Base-by-base conservation (phyloP, 2,329 filamentous ascomycete species). In the Penicillium sp. region DNA sequence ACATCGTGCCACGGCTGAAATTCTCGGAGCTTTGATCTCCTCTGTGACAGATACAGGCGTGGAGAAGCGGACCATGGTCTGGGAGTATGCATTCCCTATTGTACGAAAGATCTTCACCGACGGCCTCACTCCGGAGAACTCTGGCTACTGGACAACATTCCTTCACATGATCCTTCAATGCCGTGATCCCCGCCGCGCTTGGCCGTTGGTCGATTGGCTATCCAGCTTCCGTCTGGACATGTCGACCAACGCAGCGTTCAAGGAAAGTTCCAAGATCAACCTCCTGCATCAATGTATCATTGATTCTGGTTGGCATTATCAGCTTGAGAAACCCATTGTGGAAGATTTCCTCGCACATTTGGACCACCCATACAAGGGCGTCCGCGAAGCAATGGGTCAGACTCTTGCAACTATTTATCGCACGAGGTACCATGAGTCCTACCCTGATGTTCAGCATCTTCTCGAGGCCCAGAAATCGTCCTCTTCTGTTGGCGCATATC, bases 321-420 rank as follows among this genome's bases (percentile, higher is more conserved):
- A 91, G 59, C 80, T 91, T 12, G 90, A 95, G 63, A 85, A 90
- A 74, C 91, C 92, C 0, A 93, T 99, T 48, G 78, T 96, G 7
- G 81, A 95, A 34, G 86, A 99, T 72, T 97, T 97, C 75, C 79
- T 99, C 57, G 80, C 83, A 25, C 94, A 99, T 70, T 86, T 99
- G 39, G 91, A 99, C 68, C 94, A 99, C 71, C 94, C 94, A 0
- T 99, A 99, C 78, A 99, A 99, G 78, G 89, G 91, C 31, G 94
- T 99, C 6, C 88, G 94, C 56, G 94, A 99, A 75, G 87, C 93
- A 0, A 96, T 99, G 77, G 94, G 94, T 0, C 83, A 91, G 41
- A 93, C 93, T 0, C 84, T 99, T 56, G 88, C 90, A 4, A 88
- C 87, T 4, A 93, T 97, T 55, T 94, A 92, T 72, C 88, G 92